These are phyloP conservation scores for Sclerotinia spermophila DNA, from an alignment of 2,329 filamentous ascomycete genomes.

Conservation along the genomic window DNA sequence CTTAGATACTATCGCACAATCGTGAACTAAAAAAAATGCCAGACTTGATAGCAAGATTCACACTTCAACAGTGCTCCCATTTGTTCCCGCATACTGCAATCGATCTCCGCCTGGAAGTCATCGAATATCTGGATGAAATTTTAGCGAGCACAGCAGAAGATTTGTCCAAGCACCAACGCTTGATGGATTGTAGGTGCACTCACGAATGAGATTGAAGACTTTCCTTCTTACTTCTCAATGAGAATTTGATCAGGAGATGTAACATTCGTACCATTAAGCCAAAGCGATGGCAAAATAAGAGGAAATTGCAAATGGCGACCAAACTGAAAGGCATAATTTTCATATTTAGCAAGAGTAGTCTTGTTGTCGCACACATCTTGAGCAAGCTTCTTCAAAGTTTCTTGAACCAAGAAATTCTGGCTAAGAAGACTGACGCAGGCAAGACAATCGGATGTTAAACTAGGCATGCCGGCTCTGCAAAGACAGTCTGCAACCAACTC, in stretches of 20 bases:
- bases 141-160: not conserved
- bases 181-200: not conserved
- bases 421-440: not conserved
- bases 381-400: not conserved
- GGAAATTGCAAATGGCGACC: not conserved
- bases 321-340: not conserved
- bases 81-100: not conserved
- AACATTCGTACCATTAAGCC: not conserved
- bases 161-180: accelerated
- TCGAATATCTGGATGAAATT: not conserved
- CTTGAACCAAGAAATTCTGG: not conserved
- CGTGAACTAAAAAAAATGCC: not conserved
- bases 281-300: not conserved
- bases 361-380: not conserved
- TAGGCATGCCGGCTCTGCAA: not conserved
- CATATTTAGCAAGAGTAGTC: not conserved
- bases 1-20: not conserved
- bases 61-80: no score
- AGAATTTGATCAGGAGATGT: not conserved
- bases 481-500: not conserved
- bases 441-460: not conserved
- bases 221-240: not conserved
- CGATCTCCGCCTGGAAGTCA: not conserved
- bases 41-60: not conserved
- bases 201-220: not conserved